Evolutionary conservation across 352 stramenopile genomes (phyloP).

Genomic region (Salisapilia sapeloensis): DNA sequence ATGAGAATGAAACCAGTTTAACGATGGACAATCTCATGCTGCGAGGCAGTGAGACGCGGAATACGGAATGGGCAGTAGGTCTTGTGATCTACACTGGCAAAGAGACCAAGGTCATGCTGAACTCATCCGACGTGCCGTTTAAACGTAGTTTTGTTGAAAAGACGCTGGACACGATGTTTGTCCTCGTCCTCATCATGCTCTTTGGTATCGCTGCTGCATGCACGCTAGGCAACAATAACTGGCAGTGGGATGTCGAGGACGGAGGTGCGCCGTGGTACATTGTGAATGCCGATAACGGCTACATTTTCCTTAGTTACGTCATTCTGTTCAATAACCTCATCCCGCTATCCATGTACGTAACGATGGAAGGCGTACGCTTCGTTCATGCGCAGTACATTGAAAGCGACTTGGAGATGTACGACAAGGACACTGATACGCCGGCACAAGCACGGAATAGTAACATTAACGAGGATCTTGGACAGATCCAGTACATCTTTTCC

Average conservation of each 20-base stretch:
- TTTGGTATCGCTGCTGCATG: conserved; percentile 74
- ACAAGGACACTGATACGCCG: conserved; percentile 44
- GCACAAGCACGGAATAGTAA: conserved; percentile 76
- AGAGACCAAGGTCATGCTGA: conserved; percentile 77
- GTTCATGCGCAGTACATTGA: conserved; percentile 77
- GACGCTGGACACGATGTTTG: conserved; percentile 78
- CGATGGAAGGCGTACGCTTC: conserved; percentile 80
- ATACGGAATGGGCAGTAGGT: conserved; percentile 71
- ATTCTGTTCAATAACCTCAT: conserved; percentile 85
- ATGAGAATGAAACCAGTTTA: conserved; percentile 36
- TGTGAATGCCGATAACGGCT: conserved; percentile 32
- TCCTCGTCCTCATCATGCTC: conserved; percentile 71
- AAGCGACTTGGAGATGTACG: conserved; percentile 75
- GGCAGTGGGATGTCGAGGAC: conserved; percentile 40
- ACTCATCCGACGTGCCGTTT: conserved; percentile 57
- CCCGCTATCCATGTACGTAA: conserved; percentile 80
- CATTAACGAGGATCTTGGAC: conserved; percentile 78
- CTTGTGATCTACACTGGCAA: conserved; percentile 74
- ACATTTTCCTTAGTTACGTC: conserved; percentile 83
- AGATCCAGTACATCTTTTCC: conserved; percentile 85
- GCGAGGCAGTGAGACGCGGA: conserved; percentile 71
- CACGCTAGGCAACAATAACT: conserved; percentile 74
- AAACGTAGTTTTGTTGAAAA: conserved; percentile 81
- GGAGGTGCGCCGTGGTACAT: conserved; percentile 52
- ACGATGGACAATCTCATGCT: conserved; percentile 80